Base-by-base conservation (phyloP, 345 rosid species). In the Iberis pinnata region DNA sequence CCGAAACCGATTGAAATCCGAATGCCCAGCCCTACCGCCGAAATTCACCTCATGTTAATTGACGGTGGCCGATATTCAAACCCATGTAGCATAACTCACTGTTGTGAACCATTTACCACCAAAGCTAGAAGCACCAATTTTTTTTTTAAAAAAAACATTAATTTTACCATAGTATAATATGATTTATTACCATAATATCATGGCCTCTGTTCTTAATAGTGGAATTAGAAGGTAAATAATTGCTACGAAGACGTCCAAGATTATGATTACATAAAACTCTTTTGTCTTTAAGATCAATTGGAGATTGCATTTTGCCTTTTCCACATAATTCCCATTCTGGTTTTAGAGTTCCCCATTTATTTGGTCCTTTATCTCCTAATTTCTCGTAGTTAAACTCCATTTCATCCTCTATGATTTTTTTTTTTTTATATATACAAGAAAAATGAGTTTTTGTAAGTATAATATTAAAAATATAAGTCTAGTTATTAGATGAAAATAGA, bases 241-340 rank as follows among this genome's bases (percentile, higher is more conserved):
- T 64, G 61, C 80, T 60, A 3, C 17, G 66, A 16, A 90, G 74
- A 18, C 55, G 64, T 25, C 80, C 87, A 12, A 78, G 58, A 44
- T 63, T 57, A 9, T 82, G 67, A 19, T 79, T 81, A 7, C 78
- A 42, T n/a, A 69, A 31, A 32, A 79, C 80, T 43, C 75, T 72
- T 19, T 75, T 64, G 31, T 70, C 44, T 40, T 51, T 29, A 12
- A 90, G 53, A 72, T 84, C 86, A 17, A 87, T 79, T 0, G 96
- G 98, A 49, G 98, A 90, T 38, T 90, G 96, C 96, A 84, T 84
- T 6, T 60, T 14, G 57, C 98, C 98, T 18, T 72, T 73, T 39
- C 67, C 53, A 56, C 98, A 92, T 2, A 50, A 31, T 15, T 43
- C 27, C 95, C 96, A 92, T 11, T 85, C 80, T 6, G 63, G 67